Percentiles rank a stretch among this genome's conserved stretches.
These are phyloP conservation scores for Lepidium didymum DNA, from an alignment of 345 rosid species.

Conservation along the genomic window DNA sequence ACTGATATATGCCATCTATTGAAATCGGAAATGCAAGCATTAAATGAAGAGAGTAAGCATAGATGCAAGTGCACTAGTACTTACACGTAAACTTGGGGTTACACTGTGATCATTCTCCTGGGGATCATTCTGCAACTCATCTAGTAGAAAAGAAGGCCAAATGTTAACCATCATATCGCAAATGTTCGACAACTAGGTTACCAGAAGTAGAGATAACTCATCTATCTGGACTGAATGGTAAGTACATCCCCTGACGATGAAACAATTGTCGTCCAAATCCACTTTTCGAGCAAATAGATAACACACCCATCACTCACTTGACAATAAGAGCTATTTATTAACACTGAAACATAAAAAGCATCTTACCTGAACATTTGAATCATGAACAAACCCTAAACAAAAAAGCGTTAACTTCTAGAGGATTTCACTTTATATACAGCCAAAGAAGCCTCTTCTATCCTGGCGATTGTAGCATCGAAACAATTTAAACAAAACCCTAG, in stretches of 20 bases:
- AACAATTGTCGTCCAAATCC: not conserved
- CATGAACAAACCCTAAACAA: not conserved
- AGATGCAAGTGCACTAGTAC: not conserved
- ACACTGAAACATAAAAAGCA: not conserved
- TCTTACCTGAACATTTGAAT: not conserved
- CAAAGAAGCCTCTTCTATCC: not conserved
- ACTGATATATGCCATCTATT: not conserved
- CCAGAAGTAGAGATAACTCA: not conserved
- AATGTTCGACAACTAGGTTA: not conserved
- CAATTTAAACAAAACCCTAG: slow-evolving; percentile 22
- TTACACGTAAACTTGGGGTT: slow-evolving; percentile 30
- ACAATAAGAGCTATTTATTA: not conserved
- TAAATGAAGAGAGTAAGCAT: not conserved
- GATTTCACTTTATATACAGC: not conserved
- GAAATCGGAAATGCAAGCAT: not conserved
- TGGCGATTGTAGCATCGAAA: not conserved
- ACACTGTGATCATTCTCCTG: slow-evolving; percentile 25
- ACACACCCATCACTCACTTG: not conserved
- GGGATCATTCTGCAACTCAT: slow-evolving; percentile 15
- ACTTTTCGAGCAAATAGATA: not conserved
- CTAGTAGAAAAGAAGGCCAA: slow-evolving; percentile 22
- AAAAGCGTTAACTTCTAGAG: not conserved
- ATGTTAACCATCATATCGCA: not conserved
- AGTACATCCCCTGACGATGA: not conserved
- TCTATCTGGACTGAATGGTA: not conserved